Evolutionary conservation across 1,284 basidiomycete species (phyloP).

Genomic region (Puccinia triticina): DNA sequence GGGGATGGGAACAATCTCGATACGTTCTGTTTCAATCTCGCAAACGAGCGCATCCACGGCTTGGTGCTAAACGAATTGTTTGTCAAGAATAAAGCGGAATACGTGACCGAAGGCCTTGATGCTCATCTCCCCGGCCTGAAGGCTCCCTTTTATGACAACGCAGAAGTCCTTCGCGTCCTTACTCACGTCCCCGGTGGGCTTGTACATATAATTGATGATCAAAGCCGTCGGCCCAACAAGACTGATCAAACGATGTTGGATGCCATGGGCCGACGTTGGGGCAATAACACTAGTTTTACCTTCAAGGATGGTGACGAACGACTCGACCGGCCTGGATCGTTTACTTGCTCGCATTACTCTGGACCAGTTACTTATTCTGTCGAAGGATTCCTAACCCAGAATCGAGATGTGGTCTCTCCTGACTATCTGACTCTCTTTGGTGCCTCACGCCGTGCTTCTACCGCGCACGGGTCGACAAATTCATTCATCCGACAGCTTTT

Average conservation of each 20-base stretch:
- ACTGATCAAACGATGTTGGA: conserved; percentile 92
- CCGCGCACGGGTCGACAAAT: conserved; percentile 72
- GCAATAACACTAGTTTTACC: conserved; percentile 84
- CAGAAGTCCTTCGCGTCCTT: conserved; percentile 83
- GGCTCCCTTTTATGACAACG: conserved; percentile 81
- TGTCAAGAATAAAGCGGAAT: conserved; percentile 67
- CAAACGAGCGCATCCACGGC: conserved; percentile 84
- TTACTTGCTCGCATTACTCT: conserved; percentile 89
- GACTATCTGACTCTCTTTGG: conserved; percentile 91
- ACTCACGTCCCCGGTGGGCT: conserved; percentile 86
- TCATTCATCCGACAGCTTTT: conserved; percentile 90
- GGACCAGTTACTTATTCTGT: conserved; percentile 88
- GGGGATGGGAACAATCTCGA: conserved; percentile 81
- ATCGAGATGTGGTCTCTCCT: conserved; percentile 84
- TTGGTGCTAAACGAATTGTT: conserved; percentile 81
- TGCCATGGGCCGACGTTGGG: conserved; percentile 90
- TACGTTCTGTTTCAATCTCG: conserved; percentile 94
- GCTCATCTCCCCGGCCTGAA: conserved; percentile 69
- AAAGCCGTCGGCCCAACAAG: conserved; percentile 83
- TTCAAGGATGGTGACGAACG: conserved; percentile 66
- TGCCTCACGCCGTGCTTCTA: conserved; percentile 58
- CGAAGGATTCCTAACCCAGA: conserved; percentile 84
- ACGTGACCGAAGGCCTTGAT: conserved; percentile 79
- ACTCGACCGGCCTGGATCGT: conserved; percentile 78
- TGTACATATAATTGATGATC: conserved; percentile 96